Conservation (phyloP, 306 rosid species). For the Ceratonia siliqua region DNA sequence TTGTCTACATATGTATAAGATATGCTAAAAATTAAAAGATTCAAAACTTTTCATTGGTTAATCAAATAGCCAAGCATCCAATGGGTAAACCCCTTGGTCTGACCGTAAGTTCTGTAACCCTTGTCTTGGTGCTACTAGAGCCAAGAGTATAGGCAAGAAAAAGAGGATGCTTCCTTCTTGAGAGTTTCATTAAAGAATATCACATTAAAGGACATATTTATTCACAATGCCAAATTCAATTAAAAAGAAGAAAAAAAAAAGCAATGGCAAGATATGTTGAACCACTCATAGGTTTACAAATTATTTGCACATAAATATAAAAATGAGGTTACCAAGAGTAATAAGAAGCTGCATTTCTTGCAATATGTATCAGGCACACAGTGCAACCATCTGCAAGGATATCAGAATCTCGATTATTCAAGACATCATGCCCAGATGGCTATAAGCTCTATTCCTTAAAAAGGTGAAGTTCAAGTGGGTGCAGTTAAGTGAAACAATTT, state of each 20-base stretch:
- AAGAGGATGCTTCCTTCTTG: not conserved
- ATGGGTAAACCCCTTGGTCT: not conserved
- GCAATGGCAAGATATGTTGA: not conserved
- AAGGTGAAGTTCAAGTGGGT: not conserved
- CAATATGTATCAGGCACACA: slow-evolving; percentile 17
- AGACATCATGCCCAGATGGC: slow-evolving; percentile 16
- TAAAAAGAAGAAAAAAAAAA: not conserved
- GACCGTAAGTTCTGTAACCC: not conserved
- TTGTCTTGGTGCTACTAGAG: not conserved
- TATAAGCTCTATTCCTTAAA: not conserved
- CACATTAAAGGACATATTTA: slow-evolving; percentile 11
- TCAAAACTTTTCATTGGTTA: not conserved
- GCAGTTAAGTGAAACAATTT: slow-evolving; percentile 3
- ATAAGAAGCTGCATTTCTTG: slow-evolving; percentile 7
- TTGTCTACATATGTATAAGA: not conserved
- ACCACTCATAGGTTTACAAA: not conserved
- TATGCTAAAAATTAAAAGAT: not conserved
- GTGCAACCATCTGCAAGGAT: slow-evolving; percentile 16
- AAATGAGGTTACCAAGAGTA: slow-evolving; percentile 10
- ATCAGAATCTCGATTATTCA: slow-evolving; percentile 1
- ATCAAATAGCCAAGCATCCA: not conserved
- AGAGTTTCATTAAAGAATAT: slow-evolving; percentile 3
- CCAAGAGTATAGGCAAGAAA: not conserved
- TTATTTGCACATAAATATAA: not conserved
- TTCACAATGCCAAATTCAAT: slow-evolving; percentile 1